Evolutionary conservation across 768 basidiomycete species (phyloP).

Genomic region (Phanerodontia chrysosporium): DNA sequence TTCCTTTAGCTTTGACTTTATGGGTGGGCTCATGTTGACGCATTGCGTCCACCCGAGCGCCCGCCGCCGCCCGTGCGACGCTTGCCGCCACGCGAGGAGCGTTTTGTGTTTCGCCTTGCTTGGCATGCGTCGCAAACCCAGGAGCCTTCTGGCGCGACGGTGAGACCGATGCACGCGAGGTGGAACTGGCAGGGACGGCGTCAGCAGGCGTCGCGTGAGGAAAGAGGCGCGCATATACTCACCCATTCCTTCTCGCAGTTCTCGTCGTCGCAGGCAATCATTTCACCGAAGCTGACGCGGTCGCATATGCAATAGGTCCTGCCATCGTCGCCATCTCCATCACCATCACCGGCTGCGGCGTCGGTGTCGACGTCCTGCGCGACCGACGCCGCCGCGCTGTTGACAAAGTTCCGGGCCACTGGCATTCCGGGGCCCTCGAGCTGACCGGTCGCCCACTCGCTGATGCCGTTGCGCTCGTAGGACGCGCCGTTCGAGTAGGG

Average conservation of each 20-base stretch:
- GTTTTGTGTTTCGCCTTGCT: constrained; percentile 43
- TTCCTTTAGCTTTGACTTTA: not conserved
- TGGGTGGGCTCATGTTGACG: constrained; percentile 18
- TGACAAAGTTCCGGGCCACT: constrained; percentile 42
- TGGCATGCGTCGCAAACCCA: constrained; percentile 77
- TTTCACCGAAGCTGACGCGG: constrained; percentile 83
- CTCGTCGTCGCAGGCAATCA: constrained; percentile 89
- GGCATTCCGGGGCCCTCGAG: constrained; percentile 81
- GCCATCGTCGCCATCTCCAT: constrained; percentile 54
- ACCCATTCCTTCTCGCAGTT: constrained; percentile 90
- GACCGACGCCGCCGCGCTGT: constrained; percentile 24
- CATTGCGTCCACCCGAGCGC: constrained; percentile 19
- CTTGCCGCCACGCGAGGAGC: constrained; percentile 23
- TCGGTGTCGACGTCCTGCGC: constrained; percentile 34
- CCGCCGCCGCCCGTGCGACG: constrained; percentile 21
- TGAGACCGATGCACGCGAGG: constrained; percentile 67
- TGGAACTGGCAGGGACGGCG: constrained; percentile 62
- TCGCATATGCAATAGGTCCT: constrained; percentile 84
- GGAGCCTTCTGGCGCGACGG: constrained; percentile 58
- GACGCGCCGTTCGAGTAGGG: constrained; percentile 26
- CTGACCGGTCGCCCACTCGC: constrained; percentile 43
- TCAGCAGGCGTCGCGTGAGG: not conserved
- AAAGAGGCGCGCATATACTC: constrained; percentile 31
- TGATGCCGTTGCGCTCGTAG: constrained; percentile 26
- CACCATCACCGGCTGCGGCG: constrained; percentile 42